Conservation (phyloP, 2,329 filamentous ascomycete species). For the Penicillium glabrum region DNA sequence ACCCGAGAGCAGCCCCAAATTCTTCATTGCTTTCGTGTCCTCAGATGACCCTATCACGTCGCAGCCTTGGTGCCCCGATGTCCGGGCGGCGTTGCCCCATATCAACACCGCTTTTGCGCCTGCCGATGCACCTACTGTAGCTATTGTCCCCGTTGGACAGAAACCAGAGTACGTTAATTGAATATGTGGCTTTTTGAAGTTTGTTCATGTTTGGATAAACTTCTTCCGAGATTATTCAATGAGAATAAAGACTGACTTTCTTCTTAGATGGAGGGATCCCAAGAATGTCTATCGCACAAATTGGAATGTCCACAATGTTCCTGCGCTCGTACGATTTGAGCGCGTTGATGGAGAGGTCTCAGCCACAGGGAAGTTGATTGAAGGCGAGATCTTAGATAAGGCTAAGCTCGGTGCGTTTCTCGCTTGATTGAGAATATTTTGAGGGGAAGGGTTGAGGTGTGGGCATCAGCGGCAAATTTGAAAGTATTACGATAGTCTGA, state of each 20-base stretch:
- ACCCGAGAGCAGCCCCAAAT: conserved; percentile 15
- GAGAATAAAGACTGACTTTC: neutral
- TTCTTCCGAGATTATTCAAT: rapidly evolving
- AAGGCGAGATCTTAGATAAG: conserved; percentile 33
- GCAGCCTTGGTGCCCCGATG: conserved; percentile 44
- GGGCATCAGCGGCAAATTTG: neutral
- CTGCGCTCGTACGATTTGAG: conserved; percentile 37
- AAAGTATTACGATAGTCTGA: neutral
- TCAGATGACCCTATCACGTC: conserved; percentile 36
- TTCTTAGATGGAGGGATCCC: conserved; percentile 36
- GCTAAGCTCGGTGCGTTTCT: conserved; percentile 24
- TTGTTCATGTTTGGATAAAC: neutral
- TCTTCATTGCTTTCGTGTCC: conserved; percentile 41
- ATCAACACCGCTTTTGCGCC: conserved; percentile 32
- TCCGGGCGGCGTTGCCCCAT: conserved; percentile 36
- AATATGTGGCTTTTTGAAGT: neutral
- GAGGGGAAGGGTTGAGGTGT: neutral
- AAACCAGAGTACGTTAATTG: conserved; percentile 30
- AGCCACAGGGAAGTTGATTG: conserved; percentile 33
- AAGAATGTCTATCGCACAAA: conserved; percentile 35
- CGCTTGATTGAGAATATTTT: neutral
- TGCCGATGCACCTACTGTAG: conserved; percentile 23
- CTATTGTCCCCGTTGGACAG: conserved; percentile 38
- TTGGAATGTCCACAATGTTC: conserved; percentile 37
- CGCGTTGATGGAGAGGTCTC: conserved; percentile 28